phyloP scores from a whole-genome alignment of 2,329 filamentous ascomycete species.

The Chaetoscypha palmicola region DNA sequence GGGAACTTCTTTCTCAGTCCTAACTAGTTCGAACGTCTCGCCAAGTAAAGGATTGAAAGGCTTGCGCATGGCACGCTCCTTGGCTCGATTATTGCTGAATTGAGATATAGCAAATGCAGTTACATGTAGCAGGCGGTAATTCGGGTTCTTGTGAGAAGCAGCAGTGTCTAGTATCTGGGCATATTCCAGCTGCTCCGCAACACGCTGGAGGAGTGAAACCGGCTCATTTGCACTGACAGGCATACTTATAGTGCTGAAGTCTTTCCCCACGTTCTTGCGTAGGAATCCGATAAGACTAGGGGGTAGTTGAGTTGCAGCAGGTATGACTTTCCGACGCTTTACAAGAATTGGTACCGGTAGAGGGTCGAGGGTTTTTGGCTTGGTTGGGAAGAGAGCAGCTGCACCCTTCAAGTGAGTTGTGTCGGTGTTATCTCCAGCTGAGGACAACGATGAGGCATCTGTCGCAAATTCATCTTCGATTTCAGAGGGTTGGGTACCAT shows the following conservation, averaged over 20 bases:
- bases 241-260: slow-evolving; percentile 94
- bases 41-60: slow-evolving; percentile 96
- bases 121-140: slow-evolving; percentile 74
- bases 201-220: slow-evolving; percentile 76
- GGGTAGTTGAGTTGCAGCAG: slow-evolving; percentile 67
- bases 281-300: slow-evolving; percentile 91
- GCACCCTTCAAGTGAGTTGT: slow-evolving; percentile 46
- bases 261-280: slow-evolving; percentile 96
- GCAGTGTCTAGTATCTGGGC: slow-evolving; percentile 75
- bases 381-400: slow-evolving; percentile 66
- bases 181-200: slow-evolving; percentile 89
- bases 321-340: slow-evolving; percentile 61
- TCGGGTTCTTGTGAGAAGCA: slow-evolving; percentile 49
- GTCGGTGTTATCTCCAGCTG: slow-evolving; percentile 47
- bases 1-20: slow-evolving; percentile 66
- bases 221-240: slow-evolving; percentile 96
- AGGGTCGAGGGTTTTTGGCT: slow-evolving; percentile 68
- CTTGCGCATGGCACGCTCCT: slow-evolving; percentile 88
- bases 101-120: slow-evolving; percentile 86
- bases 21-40: slow-evolving; percentile 89
- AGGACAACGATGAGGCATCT: slow-evolving; percentile 53
- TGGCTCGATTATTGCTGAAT: slow-evolving; percentile 74
- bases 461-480: slow-evolving; percentile 41
- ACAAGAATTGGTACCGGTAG: slow-evolving; percentile 64
- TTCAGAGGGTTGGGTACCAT: slow-evolving; percentile 52